Percentiles rank a stretch among this genome's conserved stretches.
phyloP scores from a whole-genome alignment of 768 basidiomycete genomes.

The Trametes coccinea region DNA sequence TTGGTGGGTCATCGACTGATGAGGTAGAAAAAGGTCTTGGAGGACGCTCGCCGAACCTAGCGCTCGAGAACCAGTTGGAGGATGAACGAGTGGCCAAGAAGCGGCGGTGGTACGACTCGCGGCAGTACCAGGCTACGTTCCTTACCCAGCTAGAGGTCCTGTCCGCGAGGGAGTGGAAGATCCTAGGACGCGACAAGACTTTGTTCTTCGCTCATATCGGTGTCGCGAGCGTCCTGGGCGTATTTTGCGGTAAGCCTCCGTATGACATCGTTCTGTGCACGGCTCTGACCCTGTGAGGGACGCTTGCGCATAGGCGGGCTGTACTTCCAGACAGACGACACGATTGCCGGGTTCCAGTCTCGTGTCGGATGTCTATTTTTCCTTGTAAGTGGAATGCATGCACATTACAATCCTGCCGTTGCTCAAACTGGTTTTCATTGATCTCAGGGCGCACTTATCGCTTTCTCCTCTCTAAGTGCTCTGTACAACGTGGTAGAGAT shows the following conservation, averaged over 20 bases:
- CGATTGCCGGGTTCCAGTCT: constrained; percentile 92
- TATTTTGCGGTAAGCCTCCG: constrained; percentile 69
- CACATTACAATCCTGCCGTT: no score
- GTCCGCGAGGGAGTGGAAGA: constrained; percentile 83
- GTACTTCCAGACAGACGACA: constrained; percentile 77
- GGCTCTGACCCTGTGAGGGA: background rate
- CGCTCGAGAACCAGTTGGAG: background rate
- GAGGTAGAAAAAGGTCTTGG: constrained; percentile 12
- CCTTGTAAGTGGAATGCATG: constrained; percentile 48
- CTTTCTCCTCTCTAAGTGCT: constrained; percentile 89
- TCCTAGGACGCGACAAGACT: constrained; percentile 77
- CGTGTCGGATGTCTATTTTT: constrained; percentile 95
- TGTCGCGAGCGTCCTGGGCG: constrained; percentile 72
- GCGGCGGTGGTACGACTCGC: constrained; percentile 19
- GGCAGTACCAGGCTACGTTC: constrained; percentile 70
- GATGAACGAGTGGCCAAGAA: background rate
- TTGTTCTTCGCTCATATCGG: constrained; percentile 78
- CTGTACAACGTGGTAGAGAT: constrained; percentile 85
- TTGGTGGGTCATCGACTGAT: constrained; percentile 9
- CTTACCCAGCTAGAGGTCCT: constrained; percentile 87
- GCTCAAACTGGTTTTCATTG: background rate
- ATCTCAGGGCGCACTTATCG: constrained; percentile 78
- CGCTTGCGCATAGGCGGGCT: constrained; percentile 59
- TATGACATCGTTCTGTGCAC: background rate
- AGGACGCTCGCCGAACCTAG: background rate